A percentile compares a stretch with the other conserved stretches of the same genome.
These are phyloP conservation scores for Ustilago xerochloae DNA, from an alignment of 1,284 basidiomycete species.

Conservation along the genomic window DNA sequence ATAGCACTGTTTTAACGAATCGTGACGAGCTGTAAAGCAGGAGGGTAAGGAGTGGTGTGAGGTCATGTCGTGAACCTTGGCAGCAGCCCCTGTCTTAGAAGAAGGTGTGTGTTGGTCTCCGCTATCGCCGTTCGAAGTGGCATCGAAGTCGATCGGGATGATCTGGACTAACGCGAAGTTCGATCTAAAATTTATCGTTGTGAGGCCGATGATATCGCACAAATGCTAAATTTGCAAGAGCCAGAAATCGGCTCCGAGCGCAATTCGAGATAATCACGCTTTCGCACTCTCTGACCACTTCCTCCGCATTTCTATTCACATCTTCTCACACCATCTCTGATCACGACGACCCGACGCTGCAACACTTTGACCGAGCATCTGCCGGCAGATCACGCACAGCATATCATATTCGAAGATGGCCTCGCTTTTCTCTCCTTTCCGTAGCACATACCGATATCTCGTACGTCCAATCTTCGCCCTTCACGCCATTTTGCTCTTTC, in stretches of 20 bases:
- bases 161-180: too few species aligned
- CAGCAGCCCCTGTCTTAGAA: slow-evolving; percentile 5
- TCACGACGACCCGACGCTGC: neutral
- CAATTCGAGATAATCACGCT: slow-evolving; percentile 26
- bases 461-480: too few species aligned
- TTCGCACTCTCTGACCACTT: neutral
- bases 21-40: neutral
- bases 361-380: neutral
- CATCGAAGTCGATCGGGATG: slow-evolving; percentile 1
- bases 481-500: too few species aligned
- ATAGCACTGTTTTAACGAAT: neutral
- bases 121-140: neutral
- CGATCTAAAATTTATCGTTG: too few species aligned
- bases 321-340: neutral
- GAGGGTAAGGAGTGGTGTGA: neutral
- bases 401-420: slow-evolving; percentile 35
- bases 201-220: too few species aligned
- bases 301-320: neutral
- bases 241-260: slow-evolving; percentile 7
- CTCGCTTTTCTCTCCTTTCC: slow-evolving; percentile 58
- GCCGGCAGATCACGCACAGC: too few species aligned
- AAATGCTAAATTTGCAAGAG: neutral
- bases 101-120: neutral
- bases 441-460: slow-evolving; percentile 62
- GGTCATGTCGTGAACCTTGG: slow-evolving; percentile 7